A percentile compares a stretch with the other conserved stretches of the same genome.
Evolutionary conservation across 768 basidiomycete species (phyloP).

Genomic region (Lactarius trivialis): DNA sequence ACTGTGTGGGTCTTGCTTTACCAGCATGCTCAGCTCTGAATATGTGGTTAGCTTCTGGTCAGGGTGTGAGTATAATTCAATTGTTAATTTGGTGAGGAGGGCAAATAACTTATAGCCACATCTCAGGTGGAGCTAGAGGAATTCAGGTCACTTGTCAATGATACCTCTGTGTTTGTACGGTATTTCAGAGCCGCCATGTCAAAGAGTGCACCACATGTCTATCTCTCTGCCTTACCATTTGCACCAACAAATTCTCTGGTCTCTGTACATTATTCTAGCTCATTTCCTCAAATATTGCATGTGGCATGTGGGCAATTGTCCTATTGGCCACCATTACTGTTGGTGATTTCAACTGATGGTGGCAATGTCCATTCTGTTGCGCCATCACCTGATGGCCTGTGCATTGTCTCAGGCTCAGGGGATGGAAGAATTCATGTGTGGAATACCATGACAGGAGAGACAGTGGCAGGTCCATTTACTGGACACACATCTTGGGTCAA

Average conservation of each 20-base stretch:
- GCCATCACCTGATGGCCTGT: constrained; percentile 9
- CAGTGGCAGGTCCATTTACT: background rate
- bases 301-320: too few species aligned
- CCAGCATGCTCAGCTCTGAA: background rate
- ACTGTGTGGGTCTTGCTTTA: background rate
- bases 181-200: background rate
- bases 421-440: background rate
- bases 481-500: background rate
- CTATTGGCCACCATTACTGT: background rate
- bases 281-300: background rate
- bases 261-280: background rate
- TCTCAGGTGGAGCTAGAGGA: background rate
- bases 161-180: background rate
- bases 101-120: background rate
- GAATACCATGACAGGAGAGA: background rate
- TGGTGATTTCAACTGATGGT: background rate
- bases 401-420: constrained; percentile 1
- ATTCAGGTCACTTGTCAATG: background rate
- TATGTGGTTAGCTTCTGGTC: too few species aligned
- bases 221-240: background rate
- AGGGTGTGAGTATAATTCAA: too few species aligned
- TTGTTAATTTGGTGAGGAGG: background rate
- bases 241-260: background rate
- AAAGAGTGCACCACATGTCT: too few species aligned
- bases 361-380: background rate